Evolutionary conservation across 1,139 yeast species (phyloP).

Genomic region (Scheffersomyces lignicola): DNA sequence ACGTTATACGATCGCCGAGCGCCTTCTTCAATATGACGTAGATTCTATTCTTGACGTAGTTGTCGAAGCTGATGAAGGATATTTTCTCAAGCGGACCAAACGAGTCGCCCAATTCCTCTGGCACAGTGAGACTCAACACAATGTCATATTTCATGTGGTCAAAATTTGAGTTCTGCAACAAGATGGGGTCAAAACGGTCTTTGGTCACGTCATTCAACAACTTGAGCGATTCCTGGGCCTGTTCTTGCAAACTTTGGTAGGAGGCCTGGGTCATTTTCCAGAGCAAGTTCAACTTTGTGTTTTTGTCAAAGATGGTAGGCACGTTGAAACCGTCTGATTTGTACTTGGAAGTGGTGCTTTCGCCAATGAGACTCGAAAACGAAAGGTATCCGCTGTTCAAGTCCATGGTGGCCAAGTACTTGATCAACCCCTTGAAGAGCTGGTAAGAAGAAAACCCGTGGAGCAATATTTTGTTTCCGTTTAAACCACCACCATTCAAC

Average conservation of each 20-base stretch:
- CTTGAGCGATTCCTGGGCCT: slow-evolving; percentile 67
- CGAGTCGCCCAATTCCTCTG: slow-evolving; percentile 37
- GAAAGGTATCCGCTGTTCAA: slow-evolving; percentile 65
- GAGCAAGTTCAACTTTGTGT: slow-evolving; percentile 70
- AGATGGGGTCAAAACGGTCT: slow-evolving; percentile 86
- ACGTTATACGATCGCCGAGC: slow-evolving; percentile 61
- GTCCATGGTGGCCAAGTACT: slow-evolving; percentile 78
- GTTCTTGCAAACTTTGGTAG: slow-evolving; percentile 58
- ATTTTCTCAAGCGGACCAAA: slow-evolving; percentile 77
- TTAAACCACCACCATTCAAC: slow-evolving; percentile 79
- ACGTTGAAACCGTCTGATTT: slow-evolving; percentile 62
- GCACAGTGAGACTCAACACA: slow-evolving; percentile 49
- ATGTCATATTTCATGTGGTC: slow-evolving; percentile 68
- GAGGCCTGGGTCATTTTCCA: slow-evolving; percentile 80
- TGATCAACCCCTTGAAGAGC: slow-evolving; percentile 82
- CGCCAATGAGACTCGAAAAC: slow-evolving; percentile 60
- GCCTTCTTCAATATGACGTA: slow-evolving; percentile 62
- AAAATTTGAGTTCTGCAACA: slow-evolving; percentile 60
- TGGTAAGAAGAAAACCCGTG: slow-evolving; percentile 93
- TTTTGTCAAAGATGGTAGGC: slow-evolving; percentile 77
- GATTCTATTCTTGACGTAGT: slow-evolving; percentile 61
- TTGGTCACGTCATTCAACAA: slow-evolving; percentile 75
- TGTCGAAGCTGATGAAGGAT: slow-evolving; percentile 68
- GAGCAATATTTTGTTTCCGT: slow-evolving; percentile 71
- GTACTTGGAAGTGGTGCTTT: slow-evolving; percentile 47